Evolutionary conservation across 345 rosid species (phyloP).

Genomic region (Syzygium oleosum): DNA sequence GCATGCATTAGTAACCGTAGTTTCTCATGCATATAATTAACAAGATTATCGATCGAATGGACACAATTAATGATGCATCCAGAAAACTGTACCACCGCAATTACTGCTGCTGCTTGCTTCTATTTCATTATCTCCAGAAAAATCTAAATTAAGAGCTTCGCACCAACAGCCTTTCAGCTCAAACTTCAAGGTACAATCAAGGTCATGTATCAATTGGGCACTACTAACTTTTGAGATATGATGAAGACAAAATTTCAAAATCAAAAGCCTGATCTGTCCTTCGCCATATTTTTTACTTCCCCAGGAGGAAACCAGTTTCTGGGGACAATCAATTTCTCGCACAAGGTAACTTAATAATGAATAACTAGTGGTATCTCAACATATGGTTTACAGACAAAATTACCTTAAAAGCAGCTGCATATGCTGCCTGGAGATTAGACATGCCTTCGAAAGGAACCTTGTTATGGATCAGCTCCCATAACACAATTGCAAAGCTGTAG

Average conservation of each 20-base stretch:
- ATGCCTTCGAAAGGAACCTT: constrained; percentile 99
- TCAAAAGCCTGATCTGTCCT: not conserved
- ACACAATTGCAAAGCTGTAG: constrained; percentile 94
- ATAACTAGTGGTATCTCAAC: not conserved
- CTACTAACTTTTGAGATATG: not conserved
- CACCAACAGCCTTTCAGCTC: not conserved
- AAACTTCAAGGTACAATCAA: not conserved
- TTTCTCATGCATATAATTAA: not conserved
- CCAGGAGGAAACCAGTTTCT: not conserved
- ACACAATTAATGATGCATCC: not conserved
- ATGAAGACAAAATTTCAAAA: not conserved
- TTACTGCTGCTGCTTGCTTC: not conserved
- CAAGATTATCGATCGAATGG: not conserved
- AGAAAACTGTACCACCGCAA: not conserved
- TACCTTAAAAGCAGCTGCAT: constrained; percentile 99
- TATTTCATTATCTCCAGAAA: not conserved
- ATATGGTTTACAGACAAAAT: not conserved
- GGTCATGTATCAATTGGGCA: not conserved
- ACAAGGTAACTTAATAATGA: not conserved
- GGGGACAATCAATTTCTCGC: not conserved
- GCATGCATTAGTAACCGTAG: not conserved
- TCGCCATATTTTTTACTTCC: not conserved
- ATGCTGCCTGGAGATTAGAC: constrained; percentile 99
- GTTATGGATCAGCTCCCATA: constrained; percentile 95
- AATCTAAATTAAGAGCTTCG: not conserved